Percentiles rank a stretch among this genome's conserved stretches.
Conservation (phyloP, 306 rosid species). For the Cercis canadensis region DNA sequence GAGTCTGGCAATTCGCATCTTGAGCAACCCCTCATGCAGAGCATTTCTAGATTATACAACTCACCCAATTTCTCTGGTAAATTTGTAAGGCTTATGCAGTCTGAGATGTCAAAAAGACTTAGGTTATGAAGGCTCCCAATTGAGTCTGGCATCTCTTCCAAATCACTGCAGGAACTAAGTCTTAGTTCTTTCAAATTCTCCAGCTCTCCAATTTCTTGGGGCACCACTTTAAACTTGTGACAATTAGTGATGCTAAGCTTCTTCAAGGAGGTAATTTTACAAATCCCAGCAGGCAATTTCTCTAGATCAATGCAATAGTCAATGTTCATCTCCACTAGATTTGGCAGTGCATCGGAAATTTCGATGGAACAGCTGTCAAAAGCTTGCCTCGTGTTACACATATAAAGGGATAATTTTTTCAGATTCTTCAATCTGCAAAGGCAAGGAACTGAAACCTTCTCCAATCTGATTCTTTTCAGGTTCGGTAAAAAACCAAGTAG, state of each 20-base stretch:
- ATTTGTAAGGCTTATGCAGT: slow-evolving; percentile 34
- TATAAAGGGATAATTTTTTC: slow-evolving; percentile 39
- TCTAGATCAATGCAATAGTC: slow-evolving; percentile 50
- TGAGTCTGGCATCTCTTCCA: slow-evolving; percentile 41
- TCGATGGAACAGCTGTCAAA: slow-evolving; percentile 14
- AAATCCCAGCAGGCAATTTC: slow-evolving; percentile 37
- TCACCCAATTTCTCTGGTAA: slow-evolving; percentile 42
- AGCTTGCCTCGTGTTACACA: slow-evolving; percentile 35
- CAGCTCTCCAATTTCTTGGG: slow-evolving; percentile 38
- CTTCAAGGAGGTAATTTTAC: slow-evolving; percentile 31
- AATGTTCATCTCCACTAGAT: slow-evolving; percentile 45
- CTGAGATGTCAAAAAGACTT: slow-evolving; percentile 37
- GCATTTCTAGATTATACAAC: slow-evolving; percentile 30
- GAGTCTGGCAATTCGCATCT: slow-evolving; percentile 35
- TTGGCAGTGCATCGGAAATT: slow-evolving; percentile 39
- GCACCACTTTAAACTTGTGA: slow-evolving; percentile 41
- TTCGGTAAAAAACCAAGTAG: slow-evolving; percentile 35
- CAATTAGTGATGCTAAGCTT: slow-evolving; percentile 49
- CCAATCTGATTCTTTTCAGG: slow-evolving; percentile 57
- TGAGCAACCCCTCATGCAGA: slow-evolving; percentile 39
- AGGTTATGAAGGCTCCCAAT: slow-evolving; percentile 34
- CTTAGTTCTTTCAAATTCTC: slow-evolving; percentile 43
- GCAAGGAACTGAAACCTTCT: slow-evolving; percentile 44
- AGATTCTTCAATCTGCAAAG: slow-evolving; percentile 29
- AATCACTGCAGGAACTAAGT: slow-evolving; percentile 42